These are phyloP conservation scores for Debaryomyces sp. DNA, from an alignment of 1,139 yeast species.

Conservation along the genomic window DNA sequence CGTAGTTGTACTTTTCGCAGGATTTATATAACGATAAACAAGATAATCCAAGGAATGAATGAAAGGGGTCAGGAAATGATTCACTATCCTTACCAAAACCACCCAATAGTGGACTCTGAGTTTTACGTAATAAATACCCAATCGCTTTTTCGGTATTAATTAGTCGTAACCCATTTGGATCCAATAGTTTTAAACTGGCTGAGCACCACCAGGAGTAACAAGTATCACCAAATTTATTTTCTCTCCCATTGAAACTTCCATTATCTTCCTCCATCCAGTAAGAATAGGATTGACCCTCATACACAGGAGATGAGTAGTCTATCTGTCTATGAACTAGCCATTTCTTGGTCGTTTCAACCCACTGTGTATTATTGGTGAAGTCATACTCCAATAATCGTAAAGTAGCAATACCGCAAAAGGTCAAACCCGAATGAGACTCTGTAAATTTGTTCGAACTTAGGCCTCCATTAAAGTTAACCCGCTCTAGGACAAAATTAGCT, in stretches of 20 bases:
- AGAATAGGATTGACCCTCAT: conserved; percentile 28
- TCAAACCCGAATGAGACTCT: conserved; percentile 88
- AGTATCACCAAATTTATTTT: conserved; percentile 82
- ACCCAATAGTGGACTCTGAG: conserved; percentile 71
- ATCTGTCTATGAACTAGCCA: conserved; percentile 74
- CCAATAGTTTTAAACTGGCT: conserved; percentile 56
- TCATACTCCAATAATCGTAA: conserved; percentile 46
- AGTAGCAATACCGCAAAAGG: conserved; percentile 81
- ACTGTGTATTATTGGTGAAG: conserved; percentile 18
- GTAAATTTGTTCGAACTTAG: conserved; percentile 36
- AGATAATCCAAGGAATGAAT: conserved; percentile 63
- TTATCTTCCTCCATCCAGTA: conserved; percentile 45
- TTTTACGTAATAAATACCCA: conserved; percentile 53
- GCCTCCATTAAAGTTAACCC: conserved; percentile 70
- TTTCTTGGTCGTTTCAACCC: conserved; percentile 42
- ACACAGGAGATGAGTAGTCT: conserved; percentile 30
- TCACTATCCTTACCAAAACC: conserved; percentile 78
- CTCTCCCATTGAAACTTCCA: conserved; percentile 91
- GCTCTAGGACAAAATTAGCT: conserved; percentile 40
- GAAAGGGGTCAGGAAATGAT: conserved; percentile 70
- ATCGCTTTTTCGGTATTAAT: conserved; percentile 41
- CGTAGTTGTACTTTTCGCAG: conserved; percentile 10
- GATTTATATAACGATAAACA: conserved; percentile 50
- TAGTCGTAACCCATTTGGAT: conserved; percentile 24
- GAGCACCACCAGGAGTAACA: conserved; percentile 92